These are phyloP conservation scores for Quillaja saponaria DNA, from an alignment of 306 rosid species.

Conservation along the genomic window DNA sequence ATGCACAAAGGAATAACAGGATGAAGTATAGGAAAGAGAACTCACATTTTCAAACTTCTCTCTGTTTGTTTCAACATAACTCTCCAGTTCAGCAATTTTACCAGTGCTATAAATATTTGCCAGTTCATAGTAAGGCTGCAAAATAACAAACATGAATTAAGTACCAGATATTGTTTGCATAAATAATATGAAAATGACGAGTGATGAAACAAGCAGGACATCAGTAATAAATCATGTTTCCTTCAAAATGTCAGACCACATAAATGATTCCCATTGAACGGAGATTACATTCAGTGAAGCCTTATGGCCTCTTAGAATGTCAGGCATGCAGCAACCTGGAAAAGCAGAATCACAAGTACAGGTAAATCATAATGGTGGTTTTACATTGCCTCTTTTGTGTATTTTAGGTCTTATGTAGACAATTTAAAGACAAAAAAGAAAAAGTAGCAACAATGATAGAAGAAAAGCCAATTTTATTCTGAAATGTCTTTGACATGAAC, in stretches of 20 bases:
- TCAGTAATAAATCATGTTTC: neutral
- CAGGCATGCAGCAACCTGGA: neutral
- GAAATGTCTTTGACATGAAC: neutral
- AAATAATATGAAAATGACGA: too few relatives aligned
- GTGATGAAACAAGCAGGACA: constrained; percentile 3
- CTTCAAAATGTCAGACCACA: constrained; percentile 5
- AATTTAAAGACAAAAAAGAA: neutral
- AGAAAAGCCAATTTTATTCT: neutral
- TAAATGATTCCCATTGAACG: neutral
- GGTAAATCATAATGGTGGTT: neutral
- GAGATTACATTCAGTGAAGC: constrained; percentile 20
- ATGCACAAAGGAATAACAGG: neutral
- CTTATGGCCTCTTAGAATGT: neutral
- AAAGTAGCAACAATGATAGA: neutral
- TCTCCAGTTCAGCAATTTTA: constrained; percentile 53
- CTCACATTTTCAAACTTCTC: constrained; percentile 67
- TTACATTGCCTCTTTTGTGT: neutral
- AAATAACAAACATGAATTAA: constrained; percentile 20
- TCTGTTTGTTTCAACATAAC: constrained; percentile 41
- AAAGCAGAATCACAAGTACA: neutral
- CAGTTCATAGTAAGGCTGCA: constrained; percentile 69
- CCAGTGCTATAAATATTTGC: constrained; percentile 55
- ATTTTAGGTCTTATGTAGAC: neutral
- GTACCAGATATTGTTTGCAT: too few relatives aligned
- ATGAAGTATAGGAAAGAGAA: constrained; percentile 7